Conservation (phyloP, 345 rosid genomes). For the Brassica cretica region DNA sequence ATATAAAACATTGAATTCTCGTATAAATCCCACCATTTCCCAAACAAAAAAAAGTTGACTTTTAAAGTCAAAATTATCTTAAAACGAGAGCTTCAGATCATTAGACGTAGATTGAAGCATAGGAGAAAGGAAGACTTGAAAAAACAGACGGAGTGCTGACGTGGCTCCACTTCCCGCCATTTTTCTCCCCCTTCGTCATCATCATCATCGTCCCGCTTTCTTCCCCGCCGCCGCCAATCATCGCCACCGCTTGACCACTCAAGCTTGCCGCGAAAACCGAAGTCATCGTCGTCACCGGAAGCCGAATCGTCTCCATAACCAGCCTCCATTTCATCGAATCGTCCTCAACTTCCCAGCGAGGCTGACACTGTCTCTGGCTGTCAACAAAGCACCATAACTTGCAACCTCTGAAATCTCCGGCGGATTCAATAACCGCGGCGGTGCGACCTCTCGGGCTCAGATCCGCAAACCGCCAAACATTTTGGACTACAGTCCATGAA, state of each 20-base stretch:
- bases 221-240: conserved; percentile 41
- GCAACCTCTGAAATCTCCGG: conserved; percentile 35
- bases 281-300: conserved; percentile 43
- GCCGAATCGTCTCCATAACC: conserved; percentile 35
- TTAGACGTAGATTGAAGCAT: conserved; percentile 25
- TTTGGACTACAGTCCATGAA: conserved; percentile 42
- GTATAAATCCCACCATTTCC: too few species aligned
- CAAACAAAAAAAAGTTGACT: too few species aligned
- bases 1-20: too few species aligned
- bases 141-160: conserved; percentile 33
- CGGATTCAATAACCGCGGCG: conserved; percentile 19
- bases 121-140: conserved; percentile 40
- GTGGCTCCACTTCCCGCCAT: conserved; percentile 36
- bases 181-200: conserved; percentile 12
- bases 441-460: conserved; percentile 48
- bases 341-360: conserved; percentile 31
- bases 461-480: conserved; percentile 49
- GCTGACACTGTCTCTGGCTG: conserved; percentile 33
- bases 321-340: conserved; percentile 38
- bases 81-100: neutral
- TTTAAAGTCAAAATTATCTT: too few species aligned
- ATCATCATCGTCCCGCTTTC: conserved; percentile 34
- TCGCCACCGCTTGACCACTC: conserved; percentile 28
- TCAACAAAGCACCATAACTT: conserved; percentile 37
- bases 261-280: conserved; percentile 42